Evolutionary conservation across 2,329 filamentous ascomycete species (phyloP).

Genomic region (Emmonsiellopsis sp.): DNA sequence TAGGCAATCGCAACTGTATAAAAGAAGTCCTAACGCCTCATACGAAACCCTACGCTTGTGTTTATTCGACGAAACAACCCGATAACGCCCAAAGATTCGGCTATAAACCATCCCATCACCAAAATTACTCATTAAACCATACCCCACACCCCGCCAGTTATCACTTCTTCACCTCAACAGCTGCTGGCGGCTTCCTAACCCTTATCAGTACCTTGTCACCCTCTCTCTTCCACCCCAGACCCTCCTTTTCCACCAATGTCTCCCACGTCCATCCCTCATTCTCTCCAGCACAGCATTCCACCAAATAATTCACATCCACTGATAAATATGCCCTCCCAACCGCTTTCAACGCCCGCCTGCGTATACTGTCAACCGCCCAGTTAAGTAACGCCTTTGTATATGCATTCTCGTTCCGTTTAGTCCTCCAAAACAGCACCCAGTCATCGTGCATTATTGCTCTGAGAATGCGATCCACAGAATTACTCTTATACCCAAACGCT

Average conservation of each 20-base stretch:
- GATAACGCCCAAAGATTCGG: background rate
- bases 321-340: slow-evolving; percentile 72
- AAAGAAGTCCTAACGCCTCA: background rate
- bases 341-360: slow-evolving; percentile 73
- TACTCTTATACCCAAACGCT: slow-evolving; percentile 52
- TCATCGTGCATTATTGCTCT: slow-evolving; percentile 68
- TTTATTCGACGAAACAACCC: background rate
- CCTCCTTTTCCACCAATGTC: slow-evolving; percentile 55
- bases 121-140: background rate
- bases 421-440: slow-evolving; percentile 67
- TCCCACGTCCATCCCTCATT: slow-evolving; percentile 52
- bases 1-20: background rate
- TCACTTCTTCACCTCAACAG: background rate
- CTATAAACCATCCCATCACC: background rate
- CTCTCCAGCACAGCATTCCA: slow-evolving; percentile 42
- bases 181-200: slow-evolving; percentile 6
- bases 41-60: background rate
- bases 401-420: slow-evolving; percentile 65
- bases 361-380: slow-evolving; percentile 65
- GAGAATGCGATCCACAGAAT: slow-evolving; percentile 60
- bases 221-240: slow-evolving; percentile 77
- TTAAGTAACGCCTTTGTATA: slow-evolving; percentile 72
- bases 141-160: background rate
- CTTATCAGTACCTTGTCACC: slow-evolving; percentile 68
- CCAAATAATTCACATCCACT: slow-evolving; percentile 62